Conservation (phyloP, 768 basidiomycete species). For the Phallus indusiatus region DNA sequence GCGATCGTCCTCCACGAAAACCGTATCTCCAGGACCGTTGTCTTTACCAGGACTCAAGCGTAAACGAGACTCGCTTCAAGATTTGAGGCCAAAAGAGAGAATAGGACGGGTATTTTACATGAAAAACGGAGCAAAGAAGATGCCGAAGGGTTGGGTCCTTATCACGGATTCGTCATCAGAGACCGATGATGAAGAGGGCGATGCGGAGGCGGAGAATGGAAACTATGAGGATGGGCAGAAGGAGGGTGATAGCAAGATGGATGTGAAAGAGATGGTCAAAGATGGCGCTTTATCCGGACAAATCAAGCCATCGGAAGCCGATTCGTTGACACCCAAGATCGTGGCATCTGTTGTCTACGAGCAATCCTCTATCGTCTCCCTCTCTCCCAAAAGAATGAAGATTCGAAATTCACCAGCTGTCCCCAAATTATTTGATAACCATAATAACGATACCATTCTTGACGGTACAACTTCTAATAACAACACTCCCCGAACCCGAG, state of each 20-base stretch:
- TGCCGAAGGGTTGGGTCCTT: constrained; percentile 8
- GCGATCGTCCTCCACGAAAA: constrained; percentile 21
- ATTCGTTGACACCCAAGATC: not conserved
- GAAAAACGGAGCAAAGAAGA: constrained; percentile 3
- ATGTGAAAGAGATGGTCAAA: not conserved
- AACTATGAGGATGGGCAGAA: not conserved
- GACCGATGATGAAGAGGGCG: constrained; percentile 7
- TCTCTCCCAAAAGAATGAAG: constrained; percentile 1
- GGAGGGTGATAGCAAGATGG: not conserved
- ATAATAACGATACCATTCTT: not conserved
- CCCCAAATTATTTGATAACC: not conserved
- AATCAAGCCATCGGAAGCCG: not conserved
- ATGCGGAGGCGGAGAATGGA: not conserved
- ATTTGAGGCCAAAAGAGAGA: not conserved
- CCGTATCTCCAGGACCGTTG: not conserved
- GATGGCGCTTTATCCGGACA: not conserved
- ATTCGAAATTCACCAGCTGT: not conserved
- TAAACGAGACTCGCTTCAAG: constrained; percentile 3
- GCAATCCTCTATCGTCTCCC: not conserved
- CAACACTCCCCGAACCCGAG: not conserved
- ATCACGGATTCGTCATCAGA: constrained; percentile 8
- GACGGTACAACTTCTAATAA: not conserved
- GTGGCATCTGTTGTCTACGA: not conserved
- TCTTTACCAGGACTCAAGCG: constrained; percentile 3
- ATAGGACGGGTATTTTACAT: constrained; percentile 1